Evolutionary conservation across 1,284 basidiomycete species (phyloP).

Genomic region (Kwoniella shivajii): DNA sequence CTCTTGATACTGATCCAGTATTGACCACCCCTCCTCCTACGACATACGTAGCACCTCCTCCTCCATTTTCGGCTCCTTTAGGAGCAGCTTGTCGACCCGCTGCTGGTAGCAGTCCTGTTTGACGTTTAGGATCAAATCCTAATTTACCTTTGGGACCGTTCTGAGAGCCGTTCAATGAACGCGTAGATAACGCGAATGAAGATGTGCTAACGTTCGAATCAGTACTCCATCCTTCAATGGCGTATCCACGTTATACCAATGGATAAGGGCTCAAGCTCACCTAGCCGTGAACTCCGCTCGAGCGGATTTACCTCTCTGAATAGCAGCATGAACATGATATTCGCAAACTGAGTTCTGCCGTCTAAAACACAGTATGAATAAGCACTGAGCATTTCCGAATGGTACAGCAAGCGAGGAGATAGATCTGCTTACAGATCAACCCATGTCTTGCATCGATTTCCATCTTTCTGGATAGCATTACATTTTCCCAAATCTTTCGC

Average conservation of each 20-base stretch:
- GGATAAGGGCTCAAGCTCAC: conserved; percentile 55
- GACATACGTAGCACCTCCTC: conserved; percentile 70
- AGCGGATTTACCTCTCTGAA: conserved; percentile 69
- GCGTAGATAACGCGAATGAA: conserved; percentile 25
- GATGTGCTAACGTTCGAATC: conserved; percentile 22
- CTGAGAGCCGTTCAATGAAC: conserved; percentile 11
- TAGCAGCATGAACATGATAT: conserved; percentile 78
- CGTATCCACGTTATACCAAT: neutral
- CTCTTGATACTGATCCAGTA: conserved; percentile 46
- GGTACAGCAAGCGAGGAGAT: neutral
- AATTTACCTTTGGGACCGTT: conserved; percentile 1
- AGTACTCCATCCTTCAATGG: too few relatives aligned
- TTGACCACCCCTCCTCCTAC: conserved; percentile 67
- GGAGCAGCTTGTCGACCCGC: conserved; percentile 35
- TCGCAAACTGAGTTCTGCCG: conserved; percentile 71
- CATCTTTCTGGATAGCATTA: conserved; percentile 72
- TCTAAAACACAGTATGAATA: conserved; percentile 47
- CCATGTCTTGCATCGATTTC: conserved; percentile 80
- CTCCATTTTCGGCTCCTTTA: conserved; percentile 37
- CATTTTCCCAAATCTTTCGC: conserved; percentile 84
- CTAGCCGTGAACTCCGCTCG: conserved; percentile 81
- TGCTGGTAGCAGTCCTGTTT: conserved; percentile 45
- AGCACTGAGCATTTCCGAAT: neutral
- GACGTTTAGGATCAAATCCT: conserved; percentile 63
- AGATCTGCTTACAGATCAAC: conserved; percentile 69